phyloP scores from a whole-genome alignment of 2,329 filamentous ascomycete species.

The Alternaria triticimaculans region DNA sequence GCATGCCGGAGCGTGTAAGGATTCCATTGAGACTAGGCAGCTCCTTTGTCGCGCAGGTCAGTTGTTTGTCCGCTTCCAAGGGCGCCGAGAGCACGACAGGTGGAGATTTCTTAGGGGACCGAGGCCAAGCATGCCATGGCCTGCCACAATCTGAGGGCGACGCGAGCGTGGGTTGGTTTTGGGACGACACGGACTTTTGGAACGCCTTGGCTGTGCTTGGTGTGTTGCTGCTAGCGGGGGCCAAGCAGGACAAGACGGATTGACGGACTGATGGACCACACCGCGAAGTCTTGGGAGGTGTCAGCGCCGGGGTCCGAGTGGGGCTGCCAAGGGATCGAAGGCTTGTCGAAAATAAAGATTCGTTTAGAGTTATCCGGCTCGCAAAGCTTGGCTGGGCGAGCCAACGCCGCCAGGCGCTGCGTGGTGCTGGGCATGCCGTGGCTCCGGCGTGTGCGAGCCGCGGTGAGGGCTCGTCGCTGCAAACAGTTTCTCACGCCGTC shows the following conservation, averaged over 20 bases:
- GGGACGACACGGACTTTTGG: constrained; percentile 18
- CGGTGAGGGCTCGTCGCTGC: neutral
- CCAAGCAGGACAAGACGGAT: constrained; percentile 38
- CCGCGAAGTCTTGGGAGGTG: constrained; percentile 33
- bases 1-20: neutral
- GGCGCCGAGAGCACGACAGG: constrained; percentile 8
- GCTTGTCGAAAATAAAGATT: constrained; percentile 46
- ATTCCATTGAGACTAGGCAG: neutral
- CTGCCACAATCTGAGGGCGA: constrained; percentile 6
- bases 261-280: constrained; percentile 22
- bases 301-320: constrained; percentile 30
- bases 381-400: constrained; percentile 38
- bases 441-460: neutral
- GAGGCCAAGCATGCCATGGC: constrained; percentile 24
- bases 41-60: neutral
- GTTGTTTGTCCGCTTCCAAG: constrained; percentile 1
- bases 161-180: constrained; percentile 7
- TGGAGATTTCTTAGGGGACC: constrained; percentile 25
- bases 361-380: constrained; percentile 41
- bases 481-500: neutral
- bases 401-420: constrained; percentile 22
- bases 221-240: constrained; percentile 17
- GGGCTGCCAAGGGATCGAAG: constrained; percentile 39
- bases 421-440: constrained; percentile 28
- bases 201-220: constrained; percentile 31